Percentiles rank a stretch among this genome's conserved stretches.
phyloP scores from a whole-genome alignment of 306 rosid species.

The Phaseolus lunatus region DNA sequence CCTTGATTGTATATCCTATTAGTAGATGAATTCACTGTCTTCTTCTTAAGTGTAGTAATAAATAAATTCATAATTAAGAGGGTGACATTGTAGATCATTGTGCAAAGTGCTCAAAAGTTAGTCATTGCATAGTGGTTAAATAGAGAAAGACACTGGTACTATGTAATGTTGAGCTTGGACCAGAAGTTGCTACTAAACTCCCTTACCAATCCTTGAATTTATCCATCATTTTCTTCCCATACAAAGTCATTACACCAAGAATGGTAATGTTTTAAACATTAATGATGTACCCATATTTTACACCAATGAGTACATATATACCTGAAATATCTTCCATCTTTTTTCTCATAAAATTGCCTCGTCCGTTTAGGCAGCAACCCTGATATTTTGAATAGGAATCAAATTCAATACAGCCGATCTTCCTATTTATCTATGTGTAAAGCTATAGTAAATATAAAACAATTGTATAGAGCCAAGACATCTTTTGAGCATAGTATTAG shows the following conservation, averaged over 20 bases:
- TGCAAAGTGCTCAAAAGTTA: not conserved
- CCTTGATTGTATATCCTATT: conserved; percentile 26
- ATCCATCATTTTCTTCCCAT: not conserved
- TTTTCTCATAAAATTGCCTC: not conserved
- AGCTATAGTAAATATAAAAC: not conserved
- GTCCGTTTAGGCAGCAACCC: not conserved
- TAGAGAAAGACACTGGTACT: not conserved
- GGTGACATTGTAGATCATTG: not conserved
- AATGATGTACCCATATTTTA: not conserved
- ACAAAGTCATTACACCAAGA: not conserved
- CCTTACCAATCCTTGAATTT: not conserved
- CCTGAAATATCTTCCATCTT: not conserved
- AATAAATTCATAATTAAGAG: not conserved
- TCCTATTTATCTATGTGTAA: not conserved
- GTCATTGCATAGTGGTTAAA: not conserved
- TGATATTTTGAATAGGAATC: not conserved
- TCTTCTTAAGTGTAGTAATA: not conserved
- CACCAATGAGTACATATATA: not conserved
- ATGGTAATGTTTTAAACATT: not conserved
- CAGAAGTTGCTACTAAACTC: not conserved
- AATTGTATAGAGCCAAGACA: not conserved
- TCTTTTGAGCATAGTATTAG: not conserved
- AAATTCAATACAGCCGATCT: not conserved
- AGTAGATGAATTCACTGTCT: not conserved
- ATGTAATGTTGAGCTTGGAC: conserved; percentile 17